Percentiles rank a stretch among this genome's conserved stretches.
Evolutionary conservation across 2,329 filamentous ascomycete genomes (phyloP).

Genomic region (Verticillium zaregamsianum): DNA sequence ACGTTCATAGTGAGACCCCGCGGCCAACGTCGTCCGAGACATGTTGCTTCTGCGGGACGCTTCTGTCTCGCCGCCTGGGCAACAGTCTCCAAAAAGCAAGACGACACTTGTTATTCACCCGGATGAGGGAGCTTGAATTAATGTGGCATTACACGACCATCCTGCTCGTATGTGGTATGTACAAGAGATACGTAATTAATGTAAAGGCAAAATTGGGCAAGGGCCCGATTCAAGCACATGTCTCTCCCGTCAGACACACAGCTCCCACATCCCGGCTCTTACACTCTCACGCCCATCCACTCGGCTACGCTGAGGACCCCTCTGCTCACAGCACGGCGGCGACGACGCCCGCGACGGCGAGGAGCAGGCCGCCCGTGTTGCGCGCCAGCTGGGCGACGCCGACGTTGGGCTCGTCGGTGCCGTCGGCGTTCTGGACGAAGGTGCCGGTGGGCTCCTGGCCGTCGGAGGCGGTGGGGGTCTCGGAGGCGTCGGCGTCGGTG

Average conservation of each 20-base stretch:
- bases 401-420: slow-evolving; percentile 14
- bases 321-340: slow-evolving; percentile 30
- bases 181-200: neutral
- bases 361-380: slow-evolving; percentile 27
- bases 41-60: neutral
- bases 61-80: neutral
- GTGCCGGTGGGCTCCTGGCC: slow-evolving; percentile 2
- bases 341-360: slow-evolving; percentile 32
- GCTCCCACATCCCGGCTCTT: neutral
- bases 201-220: slow-evolving; percentile 1
- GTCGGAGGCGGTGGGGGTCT: slow-evolving; percentile 14
- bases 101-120: neutral
- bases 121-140: neutral
- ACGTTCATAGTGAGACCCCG: neutral
- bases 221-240: neutral
- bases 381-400: slow-evolving; percentile 24
- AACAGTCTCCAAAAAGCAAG: neutral
- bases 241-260: neutral
- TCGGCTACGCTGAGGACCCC: neutral
- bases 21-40: neutral
- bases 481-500: slow-evolving; percentile 14
- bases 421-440: neutral
- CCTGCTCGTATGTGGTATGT: neutral
- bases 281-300: neutral
- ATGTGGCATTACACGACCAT: neutral